A percentile compares a stretch with the other conserved stretches of the same genome.
phyloP scores from a whole-genome alignment of 257 asterid genomes.

The Nyctanthes arbortristis region DNA sequence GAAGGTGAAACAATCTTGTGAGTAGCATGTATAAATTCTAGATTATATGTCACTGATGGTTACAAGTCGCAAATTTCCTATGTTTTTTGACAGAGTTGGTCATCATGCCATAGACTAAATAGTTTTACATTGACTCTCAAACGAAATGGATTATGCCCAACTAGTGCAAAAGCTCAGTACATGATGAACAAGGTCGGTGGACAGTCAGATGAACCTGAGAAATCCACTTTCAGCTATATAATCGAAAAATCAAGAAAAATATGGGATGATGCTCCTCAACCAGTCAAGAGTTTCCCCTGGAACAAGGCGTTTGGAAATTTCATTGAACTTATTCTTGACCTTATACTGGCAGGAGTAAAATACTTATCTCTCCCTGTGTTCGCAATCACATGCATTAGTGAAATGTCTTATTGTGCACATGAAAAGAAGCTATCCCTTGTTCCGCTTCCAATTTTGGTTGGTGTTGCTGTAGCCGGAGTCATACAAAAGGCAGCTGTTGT shows the following conservation, averaged over 20 bases:
- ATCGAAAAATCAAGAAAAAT: conserved; percentile 54
- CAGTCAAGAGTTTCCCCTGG: conserved; percentile 90
- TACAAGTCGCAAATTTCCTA: conserved; percentile 9
- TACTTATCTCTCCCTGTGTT: conserved; percentile 64
- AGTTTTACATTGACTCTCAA: conserved; percentile 36
- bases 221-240: conserved; percentile 34
- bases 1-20: neutral
- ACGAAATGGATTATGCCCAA: conserved; percentile 32
- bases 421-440: conserved; percentile 72
- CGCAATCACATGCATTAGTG: conserved; percentile 65
- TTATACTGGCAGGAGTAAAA: conserved; percentile 55
- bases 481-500: conserved; percentile 65
- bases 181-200: conserved; percentile 68
- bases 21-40: neutral
- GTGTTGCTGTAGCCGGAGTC: conserved; percentile 69
- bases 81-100: conserved; percentile 42
- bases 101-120: conserved; percentile 29
- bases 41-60: neutral
- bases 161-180: conserved; percentile 35
- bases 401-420: conserved; percentile 93
- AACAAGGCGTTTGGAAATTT: conserved; percentile 61
- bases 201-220: conserved; percentile 52
- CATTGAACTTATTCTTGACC: conserved; percentile 70
- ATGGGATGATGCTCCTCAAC: conserved; percentile 75
- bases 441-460: conserved; percentile 75